Evolutionary conservation across 2,329 filamentous ascomycete genomes (phyloP).

Genomic region (Colletotrichum orchidophilum): DNA sequence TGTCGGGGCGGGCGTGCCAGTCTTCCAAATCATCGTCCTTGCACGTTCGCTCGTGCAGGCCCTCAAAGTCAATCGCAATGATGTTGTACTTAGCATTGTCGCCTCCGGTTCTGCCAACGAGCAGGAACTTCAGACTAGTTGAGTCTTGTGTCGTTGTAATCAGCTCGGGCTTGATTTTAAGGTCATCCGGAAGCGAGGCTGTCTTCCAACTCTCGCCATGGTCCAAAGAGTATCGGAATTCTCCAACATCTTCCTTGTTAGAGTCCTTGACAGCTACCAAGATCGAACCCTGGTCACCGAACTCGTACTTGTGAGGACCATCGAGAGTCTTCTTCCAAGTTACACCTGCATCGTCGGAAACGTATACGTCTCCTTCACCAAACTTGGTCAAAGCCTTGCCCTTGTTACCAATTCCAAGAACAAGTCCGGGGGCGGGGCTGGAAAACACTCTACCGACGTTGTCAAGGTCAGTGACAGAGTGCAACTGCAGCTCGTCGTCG

Average conservation of each 20-base stretch:
- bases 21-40: conserved; percentile 81
- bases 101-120: conserved; percentile 70
- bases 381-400: conserved; percentile 79
- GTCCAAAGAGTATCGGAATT: conserved; percentile 82
- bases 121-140: conserved; percentile 88
- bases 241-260: conserved; percentile 64
- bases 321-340: conserved; percentile 81
- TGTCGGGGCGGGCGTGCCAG: conserved; percentile 86
- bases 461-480: conserved; percentile 86
- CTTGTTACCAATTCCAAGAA: conserved; percentile 94
- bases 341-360: conserved; percentile 90
- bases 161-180: conserved; percentile 75
- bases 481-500: conserved; percentile 79
- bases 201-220: conserved; percentile 87
- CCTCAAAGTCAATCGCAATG: conserved; percentile 84
- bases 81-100: conserved; percentile 66
- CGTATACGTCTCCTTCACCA: conserved; percentile 79
- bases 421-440: conserved; percentile 88
- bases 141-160: conserved; percentile 93
- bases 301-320: conserved; percentile 93
- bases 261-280: conserved; percentile 85
- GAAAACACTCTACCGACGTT: conserved; percentile 92
- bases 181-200: conserved; percentile 70
- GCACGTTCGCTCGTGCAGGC: conserved; percentile 83
- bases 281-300: conserved; percentile 91